These are phyloP conservation scores for Aspergillus egyptiacus DNA, from an alignment of 495 filamentous ascomycete species.

Conservation along the genomic window DNA sequence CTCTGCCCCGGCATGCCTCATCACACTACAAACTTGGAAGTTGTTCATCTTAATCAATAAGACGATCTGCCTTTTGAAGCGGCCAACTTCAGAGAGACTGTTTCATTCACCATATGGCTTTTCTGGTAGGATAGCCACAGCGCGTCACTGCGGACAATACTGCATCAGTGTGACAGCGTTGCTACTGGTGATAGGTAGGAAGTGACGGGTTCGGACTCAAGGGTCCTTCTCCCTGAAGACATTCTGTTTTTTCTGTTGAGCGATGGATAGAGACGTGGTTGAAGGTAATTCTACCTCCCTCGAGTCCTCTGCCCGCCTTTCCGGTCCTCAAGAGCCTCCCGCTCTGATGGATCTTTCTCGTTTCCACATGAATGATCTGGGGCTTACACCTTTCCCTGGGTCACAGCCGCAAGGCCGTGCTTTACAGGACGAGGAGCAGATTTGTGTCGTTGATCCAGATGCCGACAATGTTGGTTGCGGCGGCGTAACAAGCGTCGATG, in stretches of 20 bases:
- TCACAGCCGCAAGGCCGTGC: constrained; percentile 25
- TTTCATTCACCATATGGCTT: neutral
- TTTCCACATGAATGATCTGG: constrained; percentile 33
- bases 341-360: constrained; percentile 18
- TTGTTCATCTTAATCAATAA: no score
- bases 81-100: no score
- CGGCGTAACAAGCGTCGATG: neutral
- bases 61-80: no score
- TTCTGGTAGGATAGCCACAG: neutral
- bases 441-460: neutral
- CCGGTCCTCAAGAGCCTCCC: constrained; percentile 15
- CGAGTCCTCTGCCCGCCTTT: constrained; percentile 17
- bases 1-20: neutral
- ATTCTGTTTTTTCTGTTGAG: constrained; percentile 7
- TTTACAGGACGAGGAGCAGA: constrained; percentile 11
- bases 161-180: neutral
- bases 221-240: neutral
- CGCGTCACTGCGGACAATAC: neutral
- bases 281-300: constrained; percentile 42
- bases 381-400: constrained; percentile 42
- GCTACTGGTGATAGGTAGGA: neutral
- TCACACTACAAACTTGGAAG: neutral
- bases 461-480: neutral
- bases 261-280: constrained; percentile 28
- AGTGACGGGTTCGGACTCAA: neutral